These are phyloP conservation scores for Rusavskia elegans DNA, from an alignment of 495 filamentous ascomycete genomes.

Conservation along the genomic window DNA sequence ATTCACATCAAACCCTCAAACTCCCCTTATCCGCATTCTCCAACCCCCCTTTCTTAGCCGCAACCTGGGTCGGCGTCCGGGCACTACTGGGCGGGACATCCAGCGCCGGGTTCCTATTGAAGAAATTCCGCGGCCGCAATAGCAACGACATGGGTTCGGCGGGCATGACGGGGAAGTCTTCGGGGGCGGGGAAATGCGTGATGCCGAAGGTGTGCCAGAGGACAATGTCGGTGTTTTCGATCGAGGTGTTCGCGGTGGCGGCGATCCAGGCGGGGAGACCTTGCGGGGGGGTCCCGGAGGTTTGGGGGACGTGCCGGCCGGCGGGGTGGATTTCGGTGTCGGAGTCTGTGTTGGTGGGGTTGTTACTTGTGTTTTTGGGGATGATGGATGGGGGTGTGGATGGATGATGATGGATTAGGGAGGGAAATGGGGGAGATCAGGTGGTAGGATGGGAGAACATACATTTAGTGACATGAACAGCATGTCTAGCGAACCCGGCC, in stretches of 20 bases:
- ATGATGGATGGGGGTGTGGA: neutral
- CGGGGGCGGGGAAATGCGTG: conserved; percentile 80
- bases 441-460: conserved; percentile 17
- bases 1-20: conserved; percentile 19
- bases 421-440: neutral
- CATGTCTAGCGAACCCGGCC: conserved; percentile 77
- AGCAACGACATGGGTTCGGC: conserved; percentile 78
- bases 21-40: conserved; percentile 27
- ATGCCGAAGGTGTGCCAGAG: conserved; percentile 96
- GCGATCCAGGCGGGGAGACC: conserved; percentile 75
- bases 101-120: conserved; percentile 66
- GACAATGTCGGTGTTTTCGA: conserved; percentile 78
- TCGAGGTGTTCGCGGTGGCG: conserved; percentile 43
- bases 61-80: conserved; percentile 56
- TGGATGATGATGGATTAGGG: neutral
- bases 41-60: conserved; percentile 28
- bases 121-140: conserved; percentile 78
- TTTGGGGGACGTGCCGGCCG: conserved; percentile 87
- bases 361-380: neutral
- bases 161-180: conserved; percentile 94
- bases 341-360: conserved; percentile 39
- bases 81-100: conserved; percentile 74
- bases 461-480: conserved; percentile 90
- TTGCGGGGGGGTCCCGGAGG: conserved; percentile 63
- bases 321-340: conserved; percentile 86